These are phyloP conservation scores for Calonectria fujianensis DNA, from an alignment of 2,329 filamentous ascomycete species.

Conservation along the genomic window DNA sequence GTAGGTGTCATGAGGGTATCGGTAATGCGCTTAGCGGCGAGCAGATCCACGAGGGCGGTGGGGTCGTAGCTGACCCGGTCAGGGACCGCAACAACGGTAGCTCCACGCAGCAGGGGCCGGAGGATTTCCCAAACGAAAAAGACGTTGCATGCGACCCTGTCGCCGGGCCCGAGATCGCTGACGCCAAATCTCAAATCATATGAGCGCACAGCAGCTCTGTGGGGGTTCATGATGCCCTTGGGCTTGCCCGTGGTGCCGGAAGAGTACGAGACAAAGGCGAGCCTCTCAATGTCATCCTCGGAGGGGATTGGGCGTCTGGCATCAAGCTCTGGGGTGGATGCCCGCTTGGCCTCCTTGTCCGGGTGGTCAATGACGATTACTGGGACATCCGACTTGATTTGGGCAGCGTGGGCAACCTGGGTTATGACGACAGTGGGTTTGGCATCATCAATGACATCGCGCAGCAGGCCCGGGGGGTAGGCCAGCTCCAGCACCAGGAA, in stretches of 20 bases:
- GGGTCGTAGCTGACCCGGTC: conserved; percentile 88
- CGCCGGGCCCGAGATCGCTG: conserved; percentile 81
- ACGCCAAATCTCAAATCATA: conserved; percentile 83
- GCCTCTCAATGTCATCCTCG: conserved; percentile 81
- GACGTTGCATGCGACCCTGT: conserved; percentile 90
- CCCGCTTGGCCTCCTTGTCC: conserved; percentile 53
- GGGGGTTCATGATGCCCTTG: conserved; percentile 89
- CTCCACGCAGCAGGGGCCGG: conserved; percentile 83
- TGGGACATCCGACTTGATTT: conserved; percentile 78
- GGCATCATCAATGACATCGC: conserved; percentile 86
- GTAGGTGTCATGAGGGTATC: conserved; percentile 91
- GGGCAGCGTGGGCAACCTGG: conserved; percentile 76
- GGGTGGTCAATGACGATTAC: conserved; percentile 78
- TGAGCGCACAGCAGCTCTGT: conserved; percentile 82
- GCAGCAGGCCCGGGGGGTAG: conserved; percentile 83
- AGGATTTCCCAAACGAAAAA: conserved; percentile 93
- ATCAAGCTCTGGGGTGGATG: conserved; percentile 58
- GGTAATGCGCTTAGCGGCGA: conserved; percentile 79
- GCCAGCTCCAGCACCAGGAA: conserved; percentile 88
- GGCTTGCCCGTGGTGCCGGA: conserved; percentile 86
- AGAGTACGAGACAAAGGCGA: conserved; percentile 88
- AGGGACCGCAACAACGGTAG: conserved; percentile 84
- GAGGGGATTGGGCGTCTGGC: conserved; percentile 72
- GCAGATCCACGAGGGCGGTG: conserved; percentile 81
- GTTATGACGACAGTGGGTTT: conserved; percentile 83